A percentile compares a stretch with the other conserved stretches of the same genome.
These are phyloP conservation scores for Rhododendron simsii DNA, from an alignment of 148 eudicot genomes.

Conservation along the genomic window DNA sequence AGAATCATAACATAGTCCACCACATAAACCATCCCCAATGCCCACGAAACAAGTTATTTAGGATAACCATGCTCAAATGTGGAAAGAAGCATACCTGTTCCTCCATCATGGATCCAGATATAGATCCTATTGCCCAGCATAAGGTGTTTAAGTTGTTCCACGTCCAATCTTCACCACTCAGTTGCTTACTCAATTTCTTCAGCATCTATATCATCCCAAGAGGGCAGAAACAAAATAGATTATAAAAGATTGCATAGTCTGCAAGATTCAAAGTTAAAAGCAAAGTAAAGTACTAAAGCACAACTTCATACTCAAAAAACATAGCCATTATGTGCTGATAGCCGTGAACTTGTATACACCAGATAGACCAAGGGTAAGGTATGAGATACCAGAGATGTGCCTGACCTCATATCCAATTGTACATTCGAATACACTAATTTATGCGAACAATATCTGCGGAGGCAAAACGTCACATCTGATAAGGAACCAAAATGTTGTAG, in stretches of 20 bases:
- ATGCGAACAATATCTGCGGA: background rate
- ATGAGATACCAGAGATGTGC: background rate
- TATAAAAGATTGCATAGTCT: background rate
- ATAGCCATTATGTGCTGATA: background rate
- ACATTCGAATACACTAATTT: background rate
- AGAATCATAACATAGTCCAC: background rate
- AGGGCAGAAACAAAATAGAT: background rate
- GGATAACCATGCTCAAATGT: background rate
- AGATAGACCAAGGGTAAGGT: background rate
- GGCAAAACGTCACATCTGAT: background rate
- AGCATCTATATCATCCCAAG: slow-evolving; percentile 57
- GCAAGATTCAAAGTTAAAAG: background rate
- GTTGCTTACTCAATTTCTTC: slow-evolving; percentile 73
- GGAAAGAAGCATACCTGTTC: slow-evolving; percentile 61
- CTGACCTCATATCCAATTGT: background rate
- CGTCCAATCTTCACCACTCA: slow-evolving; percentile 96
- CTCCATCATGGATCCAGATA: slow-evolving; percentile 98
- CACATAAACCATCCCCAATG: background rate
- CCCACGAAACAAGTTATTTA: background rate
- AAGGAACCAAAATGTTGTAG: background rate
- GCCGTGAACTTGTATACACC: background rate
- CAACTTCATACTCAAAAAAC: background rate
- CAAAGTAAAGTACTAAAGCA: background rate
- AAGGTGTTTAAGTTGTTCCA: slow-evolving; percentile 98
- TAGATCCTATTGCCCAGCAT: slow-evolving; percentile 99